phyloP scores from a whole-genome alignment of 306 rosid genomes.

The Lathyrus sativus region DNA sequence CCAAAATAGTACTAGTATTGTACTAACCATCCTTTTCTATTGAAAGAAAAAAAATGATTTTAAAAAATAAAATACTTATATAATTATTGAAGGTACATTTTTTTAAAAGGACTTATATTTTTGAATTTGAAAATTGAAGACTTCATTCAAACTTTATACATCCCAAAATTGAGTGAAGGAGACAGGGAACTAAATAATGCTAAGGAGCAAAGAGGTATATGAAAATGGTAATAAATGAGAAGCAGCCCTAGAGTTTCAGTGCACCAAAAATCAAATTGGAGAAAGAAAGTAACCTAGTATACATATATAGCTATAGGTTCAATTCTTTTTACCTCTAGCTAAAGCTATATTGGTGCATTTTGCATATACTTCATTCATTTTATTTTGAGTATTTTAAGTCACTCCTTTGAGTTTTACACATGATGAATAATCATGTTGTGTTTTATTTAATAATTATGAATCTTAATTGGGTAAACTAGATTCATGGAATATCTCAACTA shows the following conservation, averaged over 20 bases:
- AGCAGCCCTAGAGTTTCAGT: conserved; percentile 52
- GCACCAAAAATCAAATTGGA: conserved; percentile 35
- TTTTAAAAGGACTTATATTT: not conserved
- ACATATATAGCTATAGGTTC: no score
- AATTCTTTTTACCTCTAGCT: not conserved
- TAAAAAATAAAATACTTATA: not conserved
- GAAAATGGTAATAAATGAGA: conserved; percentile 45
- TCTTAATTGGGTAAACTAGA: no score
- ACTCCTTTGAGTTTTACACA: no score
- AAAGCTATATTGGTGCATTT: no score
- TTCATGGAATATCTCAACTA: no score
- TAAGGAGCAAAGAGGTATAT: conserved; percentile 27
- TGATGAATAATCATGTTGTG: no score
- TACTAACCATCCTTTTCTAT: not conserved
- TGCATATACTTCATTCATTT: no score
- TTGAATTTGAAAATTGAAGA: not conserved
- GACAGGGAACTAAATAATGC: conserved; percentile 34
- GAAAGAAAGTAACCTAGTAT: conserved; percentile 31
- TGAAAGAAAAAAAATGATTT: not conserved
- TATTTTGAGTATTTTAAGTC: no score
- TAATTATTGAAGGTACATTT: no score
- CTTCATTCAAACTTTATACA: not conserved
- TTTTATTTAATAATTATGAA: no score
- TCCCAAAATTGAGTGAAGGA: conserved; percentile 36
- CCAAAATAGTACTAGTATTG: conserved; percentile 1